phyloP scores from a whole-genome alignment of 345 rosid species.

The Atalantia buxifolia region DNA sequence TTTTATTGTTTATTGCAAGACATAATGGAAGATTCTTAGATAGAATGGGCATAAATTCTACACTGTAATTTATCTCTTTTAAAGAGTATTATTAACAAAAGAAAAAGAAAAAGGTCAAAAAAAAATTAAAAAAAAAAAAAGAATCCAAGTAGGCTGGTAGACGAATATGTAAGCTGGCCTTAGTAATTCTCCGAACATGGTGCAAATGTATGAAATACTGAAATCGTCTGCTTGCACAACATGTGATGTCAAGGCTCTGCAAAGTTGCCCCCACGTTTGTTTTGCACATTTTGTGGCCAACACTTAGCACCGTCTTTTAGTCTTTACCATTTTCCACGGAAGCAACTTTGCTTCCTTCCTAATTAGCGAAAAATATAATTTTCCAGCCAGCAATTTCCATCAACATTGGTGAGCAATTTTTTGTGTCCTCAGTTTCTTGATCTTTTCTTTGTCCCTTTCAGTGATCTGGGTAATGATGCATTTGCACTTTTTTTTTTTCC shows the following conservation, averaged over 20 bases:
- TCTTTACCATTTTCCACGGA: slow-evolving; percentile 17
- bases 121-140: background rate
- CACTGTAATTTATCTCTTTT: background rate
- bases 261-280: slow-evolving; percentile 85
- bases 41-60: background rate
- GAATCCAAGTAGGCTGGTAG: background rate
- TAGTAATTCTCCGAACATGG: slow-evolving; percentile 14
- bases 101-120: background rate
- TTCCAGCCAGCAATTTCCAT: slow-evolving; percentile 14
- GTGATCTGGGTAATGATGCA: slow-evolving; percentile 36
- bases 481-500: background rate
- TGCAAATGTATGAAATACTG: background rate
- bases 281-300: slow-evolving; percentile 40
- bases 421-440: slow-evolving; percentile 17
- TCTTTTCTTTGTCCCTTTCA: slow-evolving; percentile 10
- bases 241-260: slow-evolving; percentile 29
- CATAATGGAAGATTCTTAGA: background rate
- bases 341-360: slow-evolving; percentile 5
- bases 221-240: slow-evolving; percentile 15
- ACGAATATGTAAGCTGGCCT: too few species aligned
- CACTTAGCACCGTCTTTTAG: background rate
- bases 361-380: background rate
- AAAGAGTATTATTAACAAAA: background rate
- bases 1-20: too few species aligned
- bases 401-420: slow-evolving; percentile 3